phyloP scores from a whole-genome alignment of 352 stramenopile genomes.

The Phytophthora agathidicida region DNA sequence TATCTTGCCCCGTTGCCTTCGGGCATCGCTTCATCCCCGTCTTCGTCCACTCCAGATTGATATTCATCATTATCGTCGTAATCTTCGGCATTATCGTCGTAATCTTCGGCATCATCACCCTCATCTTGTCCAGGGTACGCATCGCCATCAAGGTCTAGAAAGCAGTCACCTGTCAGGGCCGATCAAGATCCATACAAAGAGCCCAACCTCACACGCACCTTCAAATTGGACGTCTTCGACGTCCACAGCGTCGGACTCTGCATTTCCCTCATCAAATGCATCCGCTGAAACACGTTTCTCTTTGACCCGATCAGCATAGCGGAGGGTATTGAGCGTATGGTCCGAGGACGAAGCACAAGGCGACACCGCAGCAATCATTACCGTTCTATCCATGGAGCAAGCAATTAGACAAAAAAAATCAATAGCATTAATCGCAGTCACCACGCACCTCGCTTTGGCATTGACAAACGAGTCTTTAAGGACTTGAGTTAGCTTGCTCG shows the following conservation, averaged over 20 bases:
- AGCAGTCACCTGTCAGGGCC: background rate
- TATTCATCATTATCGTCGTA: conserved; percentile 27
- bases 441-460: conserved; percentile 79
- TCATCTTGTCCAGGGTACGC: conserved; percentile 43
- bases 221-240: conserved; percentile 68
- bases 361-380: conserved; percentile 97
- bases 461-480: conserved; percentile 98
- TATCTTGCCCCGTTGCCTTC: conserved; percentile 29
- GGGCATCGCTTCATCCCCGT: conserved; percentile 22
- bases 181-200: background rate
- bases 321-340: conserved; percentile 97
- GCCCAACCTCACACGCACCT: conserved; percentile 23
- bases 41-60: too few relatives aligned
- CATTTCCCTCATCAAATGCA: conserved; percentile 56
- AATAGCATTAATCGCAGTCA: background rate
- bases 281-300: conserved; percentile 90
- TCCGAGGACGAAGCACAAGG: conserved; percentile 94
- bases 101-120: conserved; percentile 33
- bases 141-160: conserved; percentile 17
- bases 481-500: conserved; percentile 97
- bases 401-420: background rate
- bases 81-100: conserved; percentile 28
- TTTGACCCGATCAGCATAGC: conserved; percentile 98
- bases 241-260: conserved; percentile 42
- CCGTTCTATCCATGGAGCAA: conserved; percentile 61